Conservation (phyloP, 2,329 filamentous ascomycete species). For the Escovopsis weberi region DNA sequence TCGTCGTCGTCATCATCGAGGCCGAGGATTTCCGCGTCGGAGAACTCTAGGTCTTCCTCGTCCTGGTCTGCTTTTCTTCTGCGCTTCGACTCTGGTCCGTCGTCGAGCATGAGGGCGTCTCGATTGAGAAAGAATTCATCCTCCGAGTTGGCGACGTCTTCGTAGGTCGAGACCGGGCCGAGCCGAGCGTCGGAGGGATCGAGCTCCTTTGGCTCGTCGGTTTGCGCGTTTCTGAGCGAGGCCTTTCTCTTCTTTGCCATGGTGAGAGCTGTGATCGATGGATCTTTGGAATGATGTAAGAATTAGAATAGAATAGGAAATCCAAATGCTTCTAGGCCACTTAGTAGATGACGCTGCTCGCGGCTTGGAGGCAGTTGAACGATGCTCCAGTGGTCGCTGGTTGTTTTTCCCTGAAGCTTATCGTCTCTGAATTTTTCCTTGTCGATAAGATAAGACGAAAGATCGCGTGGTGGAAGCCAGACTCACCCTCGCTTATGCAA, state of each 20-base stretch:
- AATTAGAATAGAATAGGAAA: too few species aligned
- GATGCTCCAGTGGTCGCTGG: not conserved
- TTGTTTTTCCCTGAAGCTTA: constrained; percentile 1
- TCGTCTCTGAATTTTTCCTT: constrained; percentile 8
- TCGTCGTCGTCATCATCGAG: constrained; percentile 30
- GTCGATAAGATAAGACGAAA: constrained; percentile 10
- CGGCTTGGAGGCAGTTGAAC: not conserved
- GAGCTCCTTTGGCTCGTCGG: constrained; percentile 38
- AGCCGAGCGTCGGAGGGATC: constrained; percentile 47
- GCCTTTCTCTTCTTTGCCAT: constrained; percentile 64
- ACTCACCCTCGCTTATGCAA: too few species aligned
- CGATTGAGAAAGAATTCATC: constrained; percentile 84
- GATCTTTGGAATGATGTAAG: too few species aligned
- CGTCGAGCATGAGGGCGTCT: constrained; percentile 76
- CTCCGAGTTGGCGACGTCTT: constrained; percentile 85
- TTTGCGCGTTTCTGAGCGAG: constrained; percentile 29
- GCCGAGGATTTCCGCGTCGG: constrained; percentile 46
- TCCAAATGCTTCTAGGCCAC: too few species aligned
- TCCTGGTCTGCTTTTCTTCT: constrained; percentile 59
- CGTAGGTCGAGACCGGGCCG: constrained; percentile 45
- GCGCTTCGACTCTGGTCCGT: constrained; percentile 65
- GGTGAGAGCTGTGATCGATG: too few species aligned
- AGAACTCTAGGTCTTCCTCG: constrained; percentile 52
- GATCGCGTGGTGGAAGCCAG: too few species aligned
- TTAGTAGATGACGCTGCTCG: too few species aligned